phyloP scores from a whole-genome alignment of 179 eudicot species.

The Camellia oleifera region DNA sequence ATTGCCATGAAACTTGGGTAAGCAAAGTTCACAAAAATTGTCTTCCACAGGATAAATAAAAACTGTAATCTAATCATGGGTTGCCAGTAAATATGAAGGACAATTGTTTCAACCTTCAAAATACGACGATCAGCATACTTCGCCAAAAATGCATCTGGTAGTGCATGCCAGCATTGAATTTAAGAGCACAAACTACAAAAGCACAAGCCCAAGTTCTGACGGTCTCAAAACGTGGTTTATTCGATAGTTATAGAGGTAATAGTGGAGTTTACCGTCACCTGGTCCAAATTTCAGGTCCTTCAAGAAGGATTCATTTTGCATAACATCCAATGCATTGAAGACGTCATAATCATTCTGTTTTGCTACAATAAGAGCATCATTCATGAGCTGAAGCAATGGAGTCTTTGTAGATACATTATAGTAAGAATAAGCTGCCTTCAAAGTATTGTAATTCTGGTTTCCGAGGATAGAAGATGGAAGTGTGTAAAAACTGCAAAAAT shows the following conservation, averaged over 20 bases:
- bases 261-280: conserved; percentile 80
- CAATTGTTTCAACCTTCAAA: neutral
- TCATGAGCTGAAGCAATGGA: conserved; percentile 74
- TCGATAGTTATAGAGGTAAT: conserved; percentile 76
- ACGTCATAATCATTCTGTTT: conserved; percentile 65
- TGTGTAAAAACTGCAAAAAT: conserved; percentile 76
- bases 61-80: conserved; percentile 3
- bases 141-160: neutral
- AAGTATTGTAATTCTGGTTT: conserved; percentile 50
- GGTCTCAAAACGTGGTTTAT: conserved; percentile 56
- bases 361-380: conserved; percentile 73
- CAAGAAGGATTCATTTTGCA: conserved; percentile 67
- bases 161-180: too few species aligned
- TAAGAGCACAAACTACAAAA: conserved; percentile 41
- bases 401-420: conserved; percentile 75
- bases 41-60: neutral
- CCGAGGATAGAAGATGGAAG: conserved; percentile 75
- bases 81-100: conserved; percentile 1
- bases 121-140: neutral
- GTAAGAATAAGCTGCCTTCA: conserved; percentile 79
- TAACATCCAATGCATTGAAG: conserved; percentile 72
- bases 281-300: conserved; percentile 80
- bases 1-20: neutral
- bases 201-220: conserved; percentile 76
- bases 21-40: conserved; percentile 6